These are phyloP conservation scores for Micractinium sp. DNA, from an alignment of 139 green algal species.

Conservation along the genomic window DNA sequence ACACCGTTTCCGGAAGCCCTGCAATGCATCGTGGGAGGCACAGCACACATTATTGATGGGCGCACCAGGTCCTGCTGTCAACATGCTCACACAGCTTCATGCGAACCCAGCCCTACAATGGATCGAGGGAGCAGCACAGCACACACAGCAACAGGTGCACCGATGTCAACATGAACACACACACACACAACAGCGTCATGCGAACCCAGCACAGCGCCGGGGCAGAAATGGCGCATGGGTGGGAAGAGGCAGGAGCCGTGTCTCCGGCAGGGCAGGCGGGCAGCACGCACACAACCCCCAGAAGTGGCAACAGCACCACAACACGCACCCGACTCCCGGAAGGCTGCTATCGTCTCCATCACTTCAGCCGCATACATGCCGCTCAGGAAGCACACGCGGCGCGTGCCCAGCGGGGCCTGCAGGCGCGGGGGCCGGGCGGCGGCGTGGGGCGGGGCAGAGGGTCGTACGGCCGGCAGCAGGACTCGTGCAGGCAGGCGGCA, in stretches of 20 bases:
- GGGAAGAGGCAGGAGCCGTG: neutral
- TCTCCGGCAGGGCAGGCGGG: neutral
- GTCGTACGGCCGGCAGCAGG: neutral
- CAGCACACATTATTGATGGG: no score
- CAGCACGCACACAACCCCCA: neutral
- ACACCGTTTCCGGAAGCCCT: constrained; percentile 25
- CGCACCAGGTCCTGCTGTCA: no score
- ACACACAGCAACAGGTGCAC: no score
- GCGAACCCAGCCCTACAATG: no score
- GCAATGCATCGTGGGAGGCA: no score
- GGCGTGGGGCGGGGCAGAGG: neutral
- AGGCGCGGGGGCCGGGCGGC: neutral
- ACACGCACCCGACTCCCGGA: constrained; percentile 34
- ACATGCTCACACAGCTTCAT: no score
- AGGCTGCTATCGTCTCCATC: constrained; percentile 39
- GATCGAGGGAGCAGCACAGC: no score
- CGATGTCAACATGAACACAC: no score
- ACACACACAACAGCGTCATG: no score
- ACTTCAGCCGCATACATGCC: constrained; percentile 49
- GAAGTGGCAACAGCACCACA: no score
- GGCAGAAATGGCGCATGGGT: neutral
- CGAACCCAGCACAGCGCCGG: neutral
- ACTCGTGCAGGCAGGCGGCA: neutral
- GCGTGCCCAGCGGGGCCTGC: constrained; percentile 24
- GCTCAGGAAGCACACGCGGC: constrained; percentile 33